These are phyloP conservation scores for Nigrograna mackinnonii DNA, from an alignment of 2,329 filamentous ascomycete species.

Conservation along the genomic window DNA sequence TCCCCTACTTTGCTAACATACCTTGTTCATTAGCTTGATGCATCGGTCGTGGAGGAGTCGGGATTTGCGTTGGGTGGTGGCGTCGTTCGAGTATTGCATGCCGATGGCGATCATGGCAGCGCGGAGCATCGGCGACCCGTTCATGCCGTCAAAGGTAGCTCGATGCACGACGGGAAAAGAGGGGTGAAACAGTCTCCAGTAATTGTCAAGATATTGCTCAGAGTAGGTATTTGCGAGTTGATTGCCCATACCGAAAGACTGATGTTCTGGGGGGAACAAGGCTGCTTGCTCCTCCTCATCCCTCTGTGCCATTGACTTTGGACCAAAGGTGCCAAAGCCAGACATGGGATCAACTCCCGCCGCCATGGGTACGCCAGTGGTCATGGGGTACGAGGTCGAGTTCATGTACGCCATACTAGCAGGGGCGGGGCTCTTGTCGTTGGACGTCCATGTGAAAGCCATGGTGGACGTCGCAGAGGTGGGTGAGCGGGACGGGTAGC, in stretches of 20 bases:
- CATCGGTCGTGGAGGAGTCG: slow-evolving; percentile 46
- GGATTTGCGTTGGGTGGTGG: slow-evolving; percentile 38
- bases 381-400: slow-evolving; percentile 28
- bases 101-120: slow-evolving; percentile 51
- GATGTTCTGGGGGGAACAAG: slow-evolving; percentile 39
- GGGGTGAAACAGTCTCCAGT: slow-evolving; percentile 51
- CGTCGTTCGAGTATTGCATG: slow-evolving; percentile 41
- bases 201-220: slow-evolving; percentile 47
- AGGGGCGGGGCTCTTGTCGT: slow-evolving; percentile 30
- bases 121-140: slow-evolving; percentile 46
- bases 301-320: slow-evolving; percentile 36
- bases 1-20: slow-evolving; percentile 13
- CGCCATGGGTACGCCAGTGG: slow-evolving; percentile 5
- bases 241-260: slow-evolving; percentile 41
- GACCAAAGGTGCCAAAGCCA: slow-evolving; percentile 27
- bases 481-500: slow-evolving; percentile 35
- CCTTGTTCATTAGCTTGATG: slow-evolving; percentile 43
- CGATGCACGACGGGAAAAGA: slow-evolving; percentile 49
- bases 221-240: slow-evolving; percentile 32
- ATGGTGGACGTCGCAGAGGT: slow-evolving; percentile 37
- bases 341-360: slow-evolving; percentile 17
- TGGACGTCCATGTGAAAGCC: slow-evolving; percentile 32
- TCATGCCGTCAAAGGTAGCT: slow-evolving; percentile 39
- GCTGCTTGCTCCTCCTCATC: slow-evolving; percentile 39
- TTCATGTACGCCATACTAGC: slow-evolving; percentile 23